These are phyloP conservation scores for Hura crepitans DNA, from an alignment of 441 rosid species.

Conservation along the genomic window DNA sequence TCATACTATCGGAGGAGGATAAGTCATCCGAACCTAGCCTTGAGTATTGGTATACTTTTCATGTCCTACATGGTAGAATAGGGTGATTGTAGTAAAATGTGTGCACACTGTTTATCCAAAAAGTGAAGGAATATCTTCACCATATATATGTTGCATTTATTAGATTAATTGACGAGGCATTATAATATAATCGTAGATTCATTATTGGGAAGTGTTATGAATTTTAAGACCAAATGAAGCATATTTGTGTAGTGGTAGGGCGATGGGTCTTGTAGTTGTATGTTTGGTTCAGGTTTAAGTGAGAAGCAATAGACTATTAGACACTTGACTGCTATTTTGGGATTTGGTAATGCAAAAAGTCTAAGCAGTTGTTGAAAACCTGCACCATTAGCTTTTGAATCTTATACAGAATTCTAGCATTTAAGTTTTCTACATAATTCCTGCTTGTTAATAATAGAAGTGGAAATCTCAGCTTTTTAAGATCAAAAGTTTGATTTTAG, in stretches of 20 bases:
- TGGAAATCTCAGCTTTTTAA: too few species aligned
- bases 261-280: background rate
- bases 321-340: too few species aligned
- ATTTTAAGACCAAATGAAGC: background rate
- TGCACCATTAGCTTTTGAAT: too few species aligned
- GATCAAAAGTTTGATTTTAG: too few species aligned
- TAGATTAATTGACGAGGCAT: constrained; percentile 1
- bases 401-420: too few species aligned
- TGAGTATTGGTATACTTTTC: constrained; percentile 68
- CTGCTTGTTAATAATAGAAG: too few species aligned
- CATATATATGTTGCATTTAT: background rate
- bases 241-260: constrained; percentile 8
- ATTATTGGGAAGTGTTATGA: constrained; percentile 7
- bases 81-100: background rate
- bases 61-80: constrained; percentile 13
- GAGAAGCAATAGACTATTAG: too few species aligned
- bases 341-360: too few species aligned
- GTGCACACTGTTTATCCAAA: background rate
- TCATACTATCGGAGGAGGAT: constrained; percentile 95
- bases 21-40: constrained; percentile 96
- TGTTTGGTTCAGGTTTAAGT: too few species aligned
- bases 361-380: too few species aligned
- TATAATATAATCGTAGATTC: background rate
- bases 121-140: background rate
- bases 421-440: too few species aligned